Percentiles rank a stretch among this genome's conserved stretches.
Conservation (phyloP, 257 asterid genomes). For the Solanum chmielewskii region DNA sequence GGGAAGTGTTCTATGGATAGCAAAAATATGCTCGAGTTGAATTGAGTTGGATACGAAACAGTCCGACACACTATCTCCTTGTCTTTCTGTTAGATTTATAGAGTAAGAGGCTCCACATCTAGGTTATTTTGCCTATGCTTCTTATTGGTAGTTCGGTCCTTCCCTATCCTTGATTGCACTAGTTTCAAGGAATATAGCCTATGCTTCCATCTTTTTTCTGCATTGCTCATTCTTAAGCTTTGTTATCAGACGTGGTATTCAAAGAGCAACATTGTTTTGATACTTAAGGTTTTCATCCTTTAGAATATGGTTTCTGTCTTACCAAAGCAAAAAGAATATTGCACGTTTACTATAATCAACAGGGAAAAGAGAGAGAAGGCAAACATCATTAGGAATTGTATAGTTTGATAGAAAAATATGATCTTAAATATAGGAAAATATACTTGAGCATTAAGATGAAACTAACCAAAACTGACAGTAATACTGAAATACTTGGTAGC, state of each 20-base stretch:
- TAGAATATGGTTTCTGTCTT: background rate
- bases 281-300: background rate
- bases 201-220: background rate
- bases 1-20: background rate
- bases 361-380: background rate
- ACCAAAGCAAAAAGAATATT: background rate
- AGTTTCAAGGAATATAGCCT: background rate
- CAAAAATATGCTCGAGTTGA: background rate
- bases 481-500: slow-evolving; percentile 65
- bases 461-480: slow-evolving; percentile 85
- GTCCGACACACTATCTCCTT: background rate
- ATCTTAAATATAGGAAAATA: background rate
- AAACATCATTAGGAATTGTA: background rate
- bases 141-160: background rate
- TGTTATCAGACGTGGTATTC: background rate
- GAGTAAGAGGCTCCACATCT: background rate
- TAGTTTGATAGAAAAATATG: background rate
- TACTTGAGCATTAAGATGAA: background rate
- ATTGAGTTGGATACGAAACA: background rate
- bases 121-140: background rate
- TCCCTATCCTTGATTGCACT: background rate
- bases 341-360: background rate
- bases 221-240: background rate
- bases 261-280: background rate
- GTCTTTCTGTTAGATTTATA: background rate